A percentile compares a stretch with the other conserved stretches of the same genome.
These are phyloP conservation scores for Pythium sukuiense DNA, from an alignment of 352 stramenopile species.

Conservation along the genomic window DNA sequence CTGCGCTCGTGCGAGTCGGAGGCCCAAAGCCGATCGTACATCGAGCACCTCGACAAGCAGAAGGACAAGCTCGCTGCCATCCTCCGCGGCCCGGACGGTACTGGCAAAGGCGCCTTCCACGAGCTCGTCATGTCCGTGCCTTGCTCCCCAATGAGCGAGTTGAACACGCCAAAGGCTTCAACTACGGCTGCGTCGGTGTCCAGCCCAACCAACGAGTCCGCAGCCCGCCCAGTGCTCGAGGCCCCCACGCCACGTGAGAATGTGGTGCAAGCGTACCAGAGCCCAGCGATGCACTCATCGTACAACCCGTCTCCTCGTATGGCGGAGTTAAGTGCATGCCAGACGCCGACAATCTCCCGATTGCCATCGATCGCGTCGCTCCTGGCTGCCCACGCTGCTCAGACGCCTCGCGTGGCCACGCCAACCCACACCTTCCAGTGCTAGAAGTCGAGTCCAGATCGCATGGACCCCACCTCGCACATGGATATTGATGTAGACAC, in stretches of 20 bases:
- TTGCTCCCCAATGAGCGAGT: slow-evolving; percentile 52
- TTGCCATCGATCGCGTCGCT: slow-evolving; percentile 67
- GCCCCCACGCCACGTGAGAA: background rate
- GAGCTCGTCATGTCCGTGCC: slow-evolving; percentile 57
- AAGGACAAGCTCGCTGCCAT: slow-evolving; percentile 70
- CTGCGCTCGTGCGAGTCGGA: slow-evolving; percentile 67
- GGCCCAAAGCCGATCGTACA: slow-evolving; percentile 62
- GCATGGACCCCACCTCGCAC: slow-evolving; percentile 14
- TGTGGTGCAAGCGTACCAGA: background rate
- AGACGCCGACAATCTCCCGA: slow-evolving; percentile 35
- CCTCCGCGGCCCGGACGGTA: slow-evolving; percentile 52
- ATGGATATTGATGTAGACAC: slow-evolving; percentile 13
- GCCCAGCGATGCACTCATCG: slow-evolving; percentile 17
- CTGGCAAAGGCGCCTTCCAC: slow-evolving; percentile 55
- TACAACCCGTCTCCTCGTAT: slow-evolving; percentile 22
- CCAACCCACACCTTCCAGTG: slow-evolving; percentile 24
- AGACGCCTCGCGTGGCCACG: slow-evolving; percentile 9
- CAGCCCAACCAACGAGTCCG: slow-evolving; percentile 7
- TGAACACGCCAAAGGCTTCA: slow-evolving; percentile 35
- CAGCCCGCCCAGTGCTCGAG: background rate
- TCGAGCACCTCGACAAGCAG: slow-evolving; percentile 73
- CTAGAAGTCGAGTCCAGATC: slow-evolving; percentile 20
- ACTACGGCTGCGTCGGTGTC: background rate
- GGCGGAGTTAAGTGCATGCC: slow-evolving; percentile 19
- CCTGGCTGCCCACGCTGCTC: slow-evolving; percentile 27